phyloP scores from a whole-genome alignment of 2,329 filamentous ascomycete species.

The Thelonectria rubi region DNA sequence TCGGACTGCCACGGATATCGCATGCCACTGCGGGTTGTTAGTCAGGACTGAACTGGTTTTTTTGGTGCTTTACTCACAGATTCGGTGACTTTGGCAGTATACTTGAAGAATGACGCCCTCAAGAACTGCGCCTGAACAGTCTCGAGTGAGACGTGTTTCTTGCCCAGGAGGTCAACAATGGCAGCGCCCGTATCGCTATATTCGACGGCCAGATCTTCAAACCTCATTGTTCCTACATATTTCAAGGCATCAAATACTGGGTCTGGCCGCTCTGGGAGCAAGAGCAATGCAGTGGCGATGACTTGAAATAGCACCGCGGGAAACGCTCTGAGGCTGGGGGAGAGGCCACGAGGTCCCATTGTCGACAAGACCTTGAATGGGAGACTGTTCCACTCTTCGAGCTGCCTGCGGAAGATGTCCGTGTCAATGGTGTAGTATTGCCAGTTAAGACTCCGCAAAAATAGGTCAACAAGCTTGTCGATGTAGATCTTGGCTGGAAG shows the following conservation, averaged over 20 bases:
- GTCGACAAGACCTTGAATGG: conserved; percentile 61
- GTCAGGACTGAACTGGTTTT: neutral
- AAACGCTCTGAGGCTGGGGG: conserved; percentile 63
- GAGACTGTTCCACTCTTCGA: conserved; percentile 63
- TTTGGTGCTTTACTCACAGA: conserved; percentile 48
- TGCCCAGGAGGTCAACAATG: conserved; percentile 64
- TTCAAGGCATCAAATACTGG: conserved; percentile 64
- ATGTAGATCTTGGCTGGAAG: conserved; percentile 64
- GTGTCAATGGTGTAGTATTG: conserved; percentile 66
- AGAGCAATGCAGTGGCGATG: conserved; percentile 62
- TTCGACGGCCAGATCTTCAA: conserved; percentile 67
- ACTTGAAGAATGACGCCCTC: conserved; percentile 66
- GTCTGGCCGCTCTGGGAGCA: conserved; percentile 58
- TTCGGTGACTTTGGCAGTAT: conserved; percentile 66
- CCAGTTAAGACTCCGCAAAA: conserved; percentile 67
- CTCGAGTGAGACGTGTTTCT: conserved; percentile 63
- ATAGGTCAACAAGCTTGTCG: conserved; percentile 63
- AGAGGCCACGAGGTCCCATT: conserved; percentile 59
- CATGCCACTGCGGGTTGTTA: conserved; percentile 58
- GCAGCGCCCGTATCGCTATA: conserved; percentile 67
- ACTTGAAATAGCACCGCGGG: conserved; percentile 69
- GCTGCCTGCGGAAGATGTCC: conserved; percentile 59
- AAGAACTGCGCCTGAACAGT: conserved; percentile 67
- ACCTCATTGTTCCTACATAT: conserved; percentile 66
- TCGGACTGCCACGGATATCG: conserved; percentile 64